These are phyloP conservation scores for Diversispora epigaea DNA, from an alignment of 192 early-diverging fungal genomes.

Conservation along the genomic window DNA sequence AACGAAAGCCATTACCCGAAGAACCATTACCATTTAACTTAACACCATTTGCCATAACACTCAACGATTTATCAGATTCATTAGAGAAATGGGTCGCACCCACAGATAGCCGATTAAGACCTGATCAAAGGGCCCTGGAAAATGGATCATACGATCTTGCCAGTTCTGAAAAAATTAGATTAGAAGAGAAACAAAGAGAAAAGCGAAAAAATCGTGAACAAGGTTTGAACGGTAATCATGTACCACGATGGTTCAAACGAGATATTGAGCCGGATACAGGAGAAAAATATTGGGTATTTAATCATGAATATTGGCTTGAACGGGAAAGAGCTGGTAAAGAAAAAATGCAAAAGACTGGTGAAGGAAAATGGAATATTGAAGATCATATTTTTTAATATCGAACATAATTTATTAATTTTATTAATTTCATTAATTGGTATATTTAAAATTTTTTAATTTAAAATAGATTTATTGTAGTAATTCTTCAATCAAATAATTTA, in stretches of 20 bases:
- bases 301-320: conserved; percentile 70
- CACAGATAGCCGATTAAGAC: conserved; percentile 80
- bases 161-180: conserved; percentile 64
- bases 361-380: conserved; percentile 46
- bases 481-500: too few relatives aligned
- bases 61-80: conserved; percentile 66
- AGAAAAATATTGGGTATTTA: conserved; percentile 68
- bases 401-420: too few relatives aligned
- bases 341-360: conserved; percentile 32
- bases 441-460: too few relatives aligned
- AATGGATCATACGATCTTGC: conserved; percentile 77
- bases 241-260: conserved; percentile 79
- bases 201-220: conserved; percentile 57
- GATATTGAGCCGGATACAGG: conserved; percentile 63
- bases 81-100: conserved; percentile 66
- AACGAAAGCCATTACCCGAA: conserved; percentile 51
- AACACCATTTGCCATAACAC: conserved; percentile 72
- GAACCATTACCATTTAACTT: conserved; percentile 67
- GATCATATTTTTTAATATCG: conserved; percentile 48
- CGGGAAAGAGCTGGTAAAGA: conserved; percentile 49
- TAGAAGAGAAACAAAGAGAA: conserved; percentile 76
- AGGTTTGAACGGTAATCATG: conserved; percentile 54
- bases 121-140: conserved; percentile 88
- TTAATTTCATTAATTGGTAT: too few relatives aligned
- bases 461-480: too few relatives aligned